These are phyloP conservation scores for Yamadazyma siamensis DNA, from an alignment of 1,139 yeast species.

Conservation along the genomic window DNA sequence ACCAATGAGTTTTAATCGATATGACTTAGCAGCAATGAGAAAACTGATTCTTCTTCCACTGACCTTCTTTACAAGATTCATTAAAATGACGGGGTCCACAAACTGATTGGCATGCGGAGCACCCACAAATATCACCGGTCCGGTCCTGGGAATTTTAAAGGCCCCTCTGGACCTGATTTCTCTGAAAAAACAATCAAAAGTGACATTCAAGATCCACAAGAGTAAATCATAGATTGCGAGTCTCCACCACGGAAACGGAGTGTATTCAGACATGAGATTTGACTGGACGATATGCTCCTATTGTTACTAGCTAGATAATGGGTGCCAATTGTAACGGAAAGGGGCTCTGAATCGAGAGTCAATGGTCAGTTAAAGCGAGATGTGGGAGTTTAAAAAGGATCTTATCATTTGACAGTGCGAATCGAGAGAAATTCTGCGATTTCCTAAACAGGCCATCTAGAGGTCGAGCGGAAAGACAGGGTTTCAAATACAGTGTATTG, in stretches of 20 bases:
- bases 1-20: conserved; percentile 67
- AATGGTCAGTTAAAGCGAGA: no score
- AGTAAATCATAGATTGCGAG: conserved; percentile 45
- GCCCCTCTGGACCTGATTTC: conserved; percentile 92
- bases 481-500: no score
- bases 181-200: conserved; percentile 67
- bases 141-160: conserved; percentile 74
- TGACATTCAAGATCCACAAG: conserved; percentile 44
- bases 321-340: no score
- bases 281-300: no score
- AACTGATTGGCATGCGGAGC: conserved; percentile 98
- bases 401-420: no score
- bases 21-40: conserved; percentile 81
- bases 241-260: conserved; percentile 26
- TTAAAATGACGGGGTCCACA: conserved; percentile 82
- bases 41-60: conserved; percentile 68
- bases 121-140: conserved; percentile 91
- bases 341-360: no score
- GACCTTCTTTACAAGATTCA: conserved; percentile 76
- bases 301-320: background rate
- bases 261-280: conserved; percentile 6
- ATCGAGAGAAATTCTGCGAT: no score
- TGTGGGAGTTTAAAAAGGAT: no score
- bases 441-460: no score
- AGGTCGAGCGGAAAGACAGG: no score